A percentile compares a stretch with the other conserved stretches of the same genome.
Evolutionary conservation across 257 asterid species (phyloP).

Genomic region (Solanum tarapatanum): DNA sequence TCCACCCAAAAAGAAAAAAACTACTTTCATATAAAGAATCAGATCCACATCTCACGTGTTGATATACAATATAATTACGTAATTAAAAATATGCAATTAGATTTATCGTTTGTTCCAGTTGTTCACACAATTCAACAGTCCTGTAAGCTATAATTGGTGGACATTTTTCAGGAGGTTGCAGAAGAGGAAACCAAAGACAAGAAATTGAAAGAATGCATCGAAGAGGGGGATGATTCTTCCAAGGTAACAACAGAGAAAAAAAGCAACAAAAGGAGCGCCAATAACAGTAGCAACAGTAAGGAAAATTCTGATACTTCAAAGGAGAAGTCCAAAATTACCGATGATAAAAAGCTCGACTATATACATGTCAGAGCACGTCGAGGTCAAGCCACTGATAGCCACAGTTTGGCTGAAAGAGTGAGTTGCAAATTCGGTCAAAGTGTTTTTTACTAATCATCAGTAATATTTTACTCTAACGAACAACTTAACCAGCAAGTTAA

Average conservation of each 20-base stretch:
- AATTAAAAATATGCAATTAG: background rate
- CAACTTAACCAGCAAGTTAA: background rate
- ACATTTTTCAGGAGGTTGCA: constrained; percentile 17
- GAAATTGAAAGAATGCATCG: constrained; percentile 33
- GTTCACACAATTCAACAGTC: background rate
- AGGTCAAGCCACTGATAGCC: constrained; percentile 97
- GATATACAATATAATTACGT: background rate
- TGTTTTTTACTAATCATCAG: background rate
- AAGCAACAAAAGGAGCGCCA: constrained; percentile 29
- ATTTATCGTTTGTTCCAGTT: background rate
- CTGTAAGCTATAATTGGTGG: background rate
- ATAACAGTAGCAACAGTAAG: constrained; percentile 14
- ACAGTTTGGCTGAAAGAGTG: constrained; percentile 95
- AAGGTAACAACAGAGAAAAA: constrained; percentile 37
- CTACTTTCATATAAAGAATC: background rate
- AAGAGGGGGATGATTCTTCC: constrained; percentile 35
- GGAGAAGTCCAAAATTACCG: constrained; percentile 37
- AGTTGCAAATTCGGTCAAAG: constrained; percentile 5
- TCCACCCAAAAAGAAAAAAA: background rate
- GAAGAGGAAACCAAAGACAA: constrained; percentile 43
- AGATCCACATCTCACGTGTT: background rate
- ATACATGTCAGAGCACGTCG: constrained; percentile 96
- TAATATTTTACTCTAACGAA: background rate
- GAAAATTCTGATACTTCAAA: constrained; percentile 16
- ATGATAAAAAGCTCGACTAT: constrained; percentile 57